Conservation (phyloP, 805 yeast genomes). For the Pichia membranifaciens region DNA sequence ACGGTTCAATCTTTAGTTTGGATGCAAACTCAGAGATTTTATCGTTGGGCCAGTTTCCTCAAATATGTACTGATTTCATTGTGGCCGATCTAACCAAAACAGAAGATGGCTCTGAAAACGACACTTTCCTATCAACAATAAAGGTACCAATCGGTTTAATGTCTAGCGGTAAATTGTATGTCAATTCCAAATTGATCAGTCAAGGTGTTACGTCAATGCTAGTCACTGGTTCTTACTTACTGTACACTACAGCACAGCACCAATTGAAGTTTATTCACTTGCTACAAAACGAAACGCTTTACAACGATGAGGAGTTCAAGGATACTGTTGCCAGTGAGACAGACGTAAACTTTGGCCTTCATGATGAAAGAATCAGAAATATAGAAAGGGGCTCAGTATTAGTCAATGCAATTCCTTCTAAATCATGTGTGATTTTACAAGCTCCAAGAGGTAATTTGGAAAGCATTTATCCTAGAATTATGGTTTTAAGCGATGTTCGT, state of each 20-base stretch:
- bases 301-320: slow-evolving; percentile 14
- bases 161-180: slow-evolving; percentile 66
- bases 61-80: slow-evolving; percentile 58
- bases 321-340: slow-evolving; percentile 10
- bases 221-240: slow-evolving; percentile 62
- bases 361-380: slow-evolving; percentile 80
- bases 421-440: slow-evolving; percentile 76
- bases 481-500: slow-evolving; percentile 83
- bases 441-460: slow-evolving; percentile 97
- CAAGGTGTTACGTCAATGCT: slow-evolving; percentile 78
- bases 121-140: slow-evolving; percentile 12
- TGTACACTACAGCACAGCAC: slow-evolving; percentile 86
- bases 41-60: slow-evolving; percentile 52
- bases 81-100: slow-evolving; percentile 22
- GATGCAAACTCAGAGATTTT: slow-evolving; percentile 8
- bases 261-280: slow-evolving; percentile 77
- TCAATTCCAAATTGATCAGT: slow-evolving; percentile 52
- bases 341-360: slow-evolving; percentile 47
- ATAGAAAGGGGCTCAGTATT: slow-evolving; percentile 90
- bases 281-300: slow-evolving; percentile 20
- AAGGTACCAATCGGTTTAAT: slow-evolving; percentile 61
- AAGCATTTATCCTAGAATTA: slow-evolving; percentile 86
- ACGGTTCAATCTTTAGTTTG: slow-evolving; percentile 50
- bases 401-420: slow-evolving; percentile 75
- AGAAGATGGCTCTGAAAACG: slow-evolving; percentile 14